phyloP scores from a whole-genome alignment of 805 yeast species.

The Lipomyces anomalus region DNA sequence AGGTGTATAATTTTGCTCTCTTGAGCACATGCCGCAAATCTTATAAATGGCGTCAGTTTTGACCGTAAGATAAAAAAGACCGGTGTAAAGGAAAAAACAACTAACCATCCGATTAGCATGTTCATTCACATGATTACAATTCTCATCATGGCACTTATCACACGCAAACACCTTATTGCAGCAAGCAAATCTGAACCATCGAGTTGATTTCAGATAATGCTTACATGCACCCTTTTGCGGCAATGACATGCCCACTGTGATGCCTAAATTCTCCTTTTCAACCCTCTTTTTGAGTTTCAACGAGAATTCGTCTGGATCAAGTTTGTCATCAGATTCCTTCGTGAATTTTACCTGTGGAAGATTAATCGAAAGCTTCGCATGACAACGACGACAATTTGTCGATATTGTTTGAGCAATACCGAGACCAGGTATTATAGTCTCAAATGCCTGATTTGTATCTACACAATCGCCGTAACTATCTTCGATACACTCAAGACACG shows the following conservation, averaged over 20 bases:
- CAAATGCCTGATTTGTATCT: constrained; percentile 10
- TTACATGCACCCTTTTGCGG: constrained; percentile 37
- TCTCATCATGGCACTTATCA: constrained; percentile 39
- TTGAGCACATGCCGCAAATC: constrained; percentile 39
- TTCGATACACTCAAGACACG: constrained; percentile 35
- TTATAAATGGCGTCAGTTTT: not conserved
- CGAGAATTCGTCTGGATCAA: constrained; percentile 13
- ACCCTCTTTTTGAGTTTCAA: not conserved
- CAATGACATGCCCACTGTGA: constrained; percentile 37
- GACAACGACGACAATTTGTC: constrained; percentile 36
- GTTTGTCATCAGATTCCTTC: constrained; percentile 30
- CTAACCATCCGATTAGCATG: constrained; percentile 36
- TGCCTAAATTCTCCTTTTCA: constrained; percentile 21
- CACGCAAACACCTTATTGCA: constrained; percentile 40
- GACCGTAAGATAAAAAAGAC: not conserved
- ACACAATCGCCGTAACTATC: not conserved
- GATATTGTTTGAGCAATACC: constrained; percentile 33
- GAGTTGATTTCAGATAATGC: constrained; percentile 38
- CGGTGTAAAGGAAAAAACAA: not conserved
- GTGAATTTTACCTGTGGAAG: constrained; percentile 34
- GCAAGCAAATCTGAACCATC: constrained; percentile 43
- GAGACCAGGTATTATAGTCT: constrained; percentile 31
- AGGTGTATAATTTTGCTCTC: constrained; percentile 37
- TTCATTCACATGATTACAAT: constrained; percentile 35
- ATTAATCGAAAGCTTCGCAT: constrained; percentile 32